A percentile compares a stretch with the other conserved stretches of the same genome.
Evolutionary conservation across 2,329 filamentous ascomycete genomes (phyloP).

Genomic region (Ceratocystis eucalypticola): DNA sequence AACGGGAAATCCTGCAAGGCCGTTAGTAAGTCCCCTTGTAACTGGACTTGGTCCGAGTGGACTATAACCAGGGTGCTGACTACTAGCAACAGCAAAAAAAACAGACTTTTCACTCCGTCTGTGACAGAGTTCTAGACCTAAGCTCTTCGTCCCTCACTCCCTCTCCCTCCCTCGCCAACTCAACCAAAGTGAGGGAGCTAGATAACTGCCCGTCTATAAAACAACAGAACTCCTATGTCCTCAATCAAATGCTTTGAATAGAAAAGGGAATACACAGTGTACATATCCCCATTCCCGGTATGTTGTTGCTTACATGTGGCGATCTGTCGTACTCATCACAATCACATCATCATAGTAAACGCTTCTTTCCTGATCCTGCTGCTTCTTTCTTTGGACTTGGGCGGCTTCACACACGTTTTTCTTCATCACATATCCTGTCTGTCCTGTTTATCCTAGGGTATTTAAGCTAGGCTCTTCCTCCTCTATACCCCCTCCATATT

Average conservation of each 20-base stretch:
- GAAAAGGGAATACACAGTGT: no score
- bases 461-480: constrained; percentile 1
- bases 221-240: neutral
- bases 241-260: neutral
- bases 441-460: neutral
- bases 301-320: neutral
- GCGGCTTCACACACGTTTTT: constrained; percentile 21
- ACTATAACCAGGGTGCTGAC: neutral
- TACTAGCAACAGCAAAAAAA: neutral
- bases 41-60: neutral
- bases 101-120: constrained; percentile 20
- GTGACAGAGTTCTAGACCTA: constrained; percentile 20
- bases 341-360: constrained; percentile 8
- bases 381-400: neutral
- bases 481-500: neutral
- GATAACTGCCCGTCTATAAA: neutral
- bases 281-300: no score
- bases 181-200: neutral
- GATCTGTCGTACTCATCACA: neutral
- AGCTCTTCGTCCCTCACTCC: constrained; percentile 20
- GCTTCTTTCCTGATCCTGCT: neutral
- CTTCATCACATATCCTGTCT: constrained; percentile 15
- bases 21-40: constrained; percentile 4
- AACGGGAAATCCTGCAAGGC: constrained; percentile 5
- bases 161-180: neutral